Percentiles rank a stretch among this genome's conserved stretches.
phyloP scores from a whole-genome alignment of 164 flowering plant genomes.

The Taxillus chinensis region DNA sequence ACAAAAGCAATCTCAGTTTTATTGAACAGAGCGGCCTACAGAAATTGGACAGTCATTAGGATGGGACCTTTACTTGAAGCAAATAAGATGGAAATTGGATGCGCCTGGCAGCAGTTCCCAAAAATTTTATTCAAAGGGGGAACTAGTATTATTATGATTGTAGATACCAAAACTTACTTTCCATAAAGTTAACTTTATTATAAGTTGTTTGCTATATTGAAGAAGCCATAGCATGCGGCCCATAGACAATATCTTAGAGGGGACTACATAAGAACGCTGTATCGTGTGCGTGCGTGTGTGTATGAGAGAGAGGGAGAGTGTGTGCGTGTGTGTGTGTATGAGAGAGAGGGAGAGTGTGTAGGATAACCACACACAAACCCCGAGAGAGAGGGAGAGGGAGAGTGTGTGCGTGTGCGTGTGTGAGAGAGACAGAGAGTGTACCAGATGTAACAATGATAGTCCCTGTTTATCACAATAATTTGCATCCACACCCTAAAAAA shows the following conservation, averaged over 20 bases:
- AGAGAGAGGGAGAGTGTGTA: not conserved
- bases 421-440: slow-evolving; percentile 15
- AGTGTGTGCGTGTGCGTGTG: not conserved
- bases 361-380: not conserved
- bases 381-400: not conserved
- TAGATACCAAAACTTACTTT: no score
- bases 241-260: not conserved
- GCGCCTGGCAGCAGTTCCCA: not conserved
- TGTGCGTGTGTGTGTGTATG: no score
- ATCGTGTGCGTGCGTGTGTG: no score
- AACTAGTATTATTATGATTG: no score
- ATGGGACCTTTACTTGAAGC: no score
- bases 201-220: not conserved
- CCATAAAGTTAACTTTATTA: slow-evolving; percentile 6
- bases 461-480: slow-evolving; percentile 94
- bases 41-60: no score
- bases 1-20: slow-evolving; percentile 74
- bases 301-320: no score
- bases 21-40: slow-evolving; percentile 90
- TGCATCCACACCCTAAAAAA: slow-evolving; percentile 84
- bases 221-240: not conserved
- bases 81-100: no score
- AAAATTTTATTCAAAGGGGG: no score
- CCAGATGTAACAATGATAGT: slow-evolving; percentile 81
- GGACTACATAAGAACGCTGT: slow-evolving; percentile 12